These are phyloP conservation scores for Mitragyna speciosa DNA, from an alignment of 257 asterid genomes.

Conservation along the genomic window DNA sequence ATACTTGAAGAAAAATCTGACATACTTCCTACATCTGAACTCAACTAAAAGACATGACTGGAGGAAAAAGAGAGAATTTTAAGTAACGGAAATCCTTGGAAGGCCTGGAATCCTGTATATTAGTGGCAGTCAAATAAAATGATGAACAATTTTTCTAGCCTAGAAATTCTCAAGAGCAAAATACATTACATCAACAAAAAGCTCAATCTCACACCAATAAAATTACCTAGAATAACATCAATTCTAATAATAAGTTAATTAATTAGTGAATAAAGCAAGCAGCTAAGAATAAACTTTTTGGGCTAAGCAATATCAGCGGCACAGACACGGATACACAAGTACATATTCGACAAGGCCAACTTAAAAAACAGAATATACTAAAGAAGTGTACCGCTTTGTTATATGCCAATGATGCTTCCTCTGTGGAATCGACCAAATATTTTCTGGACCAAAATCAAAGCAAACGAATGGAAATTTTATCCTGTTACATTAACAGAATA, in stretches of 20 bases:
- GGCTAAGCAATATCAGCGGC: constrained; percentile 7
- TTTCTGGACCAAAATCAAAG: constrained; percentile 49
- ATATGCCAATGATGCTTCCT: constrained; percentile 94
- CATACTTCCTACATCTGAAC: neutral
- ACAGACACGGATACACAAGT: neutral
- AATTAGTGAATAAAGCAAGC: neutral
- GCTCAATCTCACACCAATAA: neutral
- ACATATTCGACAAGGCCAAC: constrained; percentile 4
- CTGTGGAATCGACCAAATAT: constrained; percentile 85
- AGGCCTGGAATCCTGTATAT: neutral
- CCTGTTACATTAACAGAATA: neutral
- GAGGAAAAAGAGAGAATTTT: neutral
- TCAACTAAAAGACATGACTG: neutral
- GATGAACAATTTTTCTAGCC: neutral
- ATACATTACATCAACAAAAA: too few relatives aligned
- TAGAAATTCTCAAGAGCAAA: too few relatives aligned
- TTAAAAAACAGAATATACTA: constrained; percentile 5
- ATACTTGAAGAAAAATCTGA: neutral
- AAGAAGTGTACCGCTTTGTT: constrained; percentile 80
- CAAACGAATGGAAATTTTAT: constrained; percentile 2
- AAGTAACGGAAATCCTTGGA: neutral
- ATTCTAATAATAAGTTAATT: neutral
- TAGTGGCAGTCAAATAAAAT: neutral
- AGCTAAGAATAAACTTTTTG: neutral
- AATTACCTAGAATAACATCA: neutral